These are phyloP conservation scores for Martiniozyma asiatica DNA, from an alignment of 1,139 yeast genomes.

Conservation along the genomic window DNA sequence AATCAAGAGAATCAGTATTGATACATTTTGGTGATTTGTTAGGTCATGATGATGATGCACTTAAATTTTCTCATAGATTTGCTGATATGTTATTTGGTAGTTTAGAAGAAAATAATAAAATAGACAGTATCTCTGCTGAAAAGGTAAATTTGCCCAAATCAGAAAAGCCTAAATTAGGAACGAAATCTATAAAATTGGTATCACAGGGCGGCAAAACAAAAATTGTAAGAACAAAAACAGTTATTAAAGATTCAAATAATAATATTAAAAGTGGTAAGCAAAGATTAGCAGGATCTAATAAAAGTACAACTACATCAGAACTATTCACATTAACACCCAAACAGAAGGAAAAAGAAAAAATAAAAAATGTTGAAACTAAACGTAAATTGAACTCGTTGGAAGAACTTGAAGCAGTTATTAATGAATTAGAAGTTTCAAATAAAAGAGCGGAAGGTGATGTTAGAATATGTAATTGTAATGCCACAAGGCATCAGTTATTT, in stretches of 20 bases:
- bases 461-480: slow-evolving; percentile 64
- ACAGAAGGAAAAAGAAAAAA: slow-evolving; percentile 8
- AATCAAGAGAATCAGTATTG: slow-evolving; percentile 31
- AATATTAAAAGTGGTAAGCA: slow-evolving; percentile 4
- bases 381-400: slow-evolving; percentile 33
- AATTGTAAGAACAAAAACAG: slow-evolving; percentile 6
- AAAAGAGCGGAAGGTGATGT: slow-evolving; percentile 12
- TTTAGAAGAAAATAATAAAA: background rate
- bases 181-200: slow-evolving; percentile 5
- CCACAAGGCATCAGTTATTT: slow-evolving; percentile 74
- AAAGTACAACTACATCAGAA: slow-evolving; percentile 18
- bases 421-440: slow-evolving; percentile 27
- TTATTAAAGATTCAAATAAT: slow-evolving; percentile 1
- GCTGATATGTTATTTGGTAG: slow-evolving; percentile 19
- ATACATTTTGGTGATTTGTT: slow-evolving; percentile 39
- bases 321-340: slow-evolving; percentile 17
- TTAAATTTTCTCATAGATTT: slow-evolving; percentile 29
- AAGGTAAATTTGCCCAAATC: background rate
- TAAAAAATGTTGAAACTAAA: slow-evolving; percentile 10
- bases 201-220: slow-evolving; percentile 8
- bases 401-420: slow-evolving; percentile 41
- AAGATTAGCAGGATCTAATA: slow-evolving; percentile 8
- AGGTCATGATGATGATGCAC: slow-evolving; percentile 39
- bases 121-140: no score
- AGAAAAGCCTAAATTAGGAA: background rate